These are phyloP conservation scores for Fusarium udum DNA, from an alignment of 2,329 filamentous ascomycete species.

Conservation along the genomic window DNA sequence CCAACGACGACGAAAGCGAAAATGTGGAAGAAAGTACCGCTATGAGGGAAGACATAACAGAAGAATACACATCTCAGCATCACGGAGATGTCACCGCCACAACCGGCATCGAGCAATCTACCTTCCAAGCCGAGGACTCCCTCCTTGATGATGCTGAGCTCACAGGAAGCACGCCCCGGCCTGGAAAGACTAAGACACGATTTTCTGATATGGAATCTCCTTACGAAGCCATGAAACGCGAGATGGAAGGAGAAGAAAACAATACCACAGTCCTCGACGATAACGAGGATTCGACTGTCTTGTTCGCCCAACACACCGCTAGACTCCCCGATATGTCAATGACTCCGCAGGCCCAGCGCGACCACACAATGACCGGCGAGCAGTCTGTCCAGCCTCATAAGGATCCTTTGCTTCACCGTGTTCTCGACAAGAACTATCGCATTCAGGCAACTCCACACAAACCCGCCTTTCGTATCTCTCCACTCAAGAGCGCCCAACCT, in stretches of 20 bases:
- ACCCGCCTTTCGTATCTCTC: conserved; percentile 55
- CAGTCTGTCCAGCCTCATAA: conserved; percentile 54
- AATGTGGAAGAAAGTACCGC: conserved; percentile 62
- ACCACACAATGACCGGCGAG: conserved; percentile 45
- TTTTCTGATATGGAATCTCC: conserved; percentile 78
- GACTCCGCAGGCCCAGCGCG: conserved; percentile 64
- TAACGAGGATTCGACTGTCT: conserved; percentile 58
- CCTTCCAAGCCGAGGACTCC: conserved; percentile 66
- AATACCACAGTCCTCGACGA: conserved; percentile 49
- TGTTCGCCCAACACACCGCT: conserved; percentile 63
- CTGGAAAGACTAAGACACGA: conserved; percentile 60
- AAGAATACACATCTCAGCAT: conserved; percentile 57
- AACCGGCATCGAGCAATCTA: conserved; percentile 47
- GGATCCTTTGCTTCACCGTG: conserved; percentile 85
- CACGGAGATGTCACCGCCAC: conserved; percentile 52
- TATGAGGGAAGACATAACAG: conserved; percentile 64
- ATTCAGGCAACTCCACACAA: conserved; percentile 90
- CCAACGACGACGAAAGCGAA: conserved; percentile 70
- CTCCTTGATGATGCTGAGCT: conserved; percentile 72
- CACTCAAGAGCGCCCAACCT: conserved; percentile 53
- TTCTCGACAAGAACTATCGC: conserved; percentile 96
- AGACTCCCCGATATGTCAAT: conserved; percentile 70
- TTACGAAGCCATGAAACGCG: conserved; percentile 77
- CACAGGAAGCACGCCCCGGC: conserved; percentile 74
- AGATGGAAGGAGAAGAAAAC: conserved; percentile 64